Conservation (phyloP, 2,329 filamentous ascomycete genomes). For the Tolypocladium ovalisporum region DNA sequence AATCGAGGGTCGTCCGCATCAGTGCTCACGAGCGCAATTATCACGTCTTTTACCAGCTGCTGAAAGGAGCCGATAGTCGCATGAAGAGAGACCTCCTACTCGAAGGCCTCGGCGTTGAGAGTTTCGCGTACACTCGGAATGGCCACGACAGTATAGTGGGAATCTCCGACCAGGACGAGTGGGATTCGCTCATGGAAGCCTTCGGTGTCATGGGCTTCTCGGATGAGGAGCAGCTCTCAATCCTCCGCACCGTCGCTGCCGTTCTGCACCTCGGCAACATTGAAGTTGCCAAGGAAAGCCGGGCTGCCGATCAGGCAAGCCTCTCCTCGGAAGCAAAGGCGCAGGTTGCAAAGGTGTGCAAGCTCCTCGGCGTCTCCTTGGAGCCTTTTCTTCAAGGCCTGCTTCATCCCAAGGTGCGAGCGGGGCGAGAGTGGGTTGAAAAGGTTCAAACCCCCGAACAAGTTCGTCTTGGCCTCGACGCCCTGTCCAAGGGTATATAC, state of each 20-base stretch:
- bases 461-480: conserved; percentile 80
- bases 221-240: conserved; percentile 69
- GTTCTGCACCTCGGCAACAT: conserved; percentile 93
- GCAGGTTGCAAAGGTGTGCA: conserved; percentile 69
- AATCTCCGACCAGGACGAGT: conserved; percentile 83
- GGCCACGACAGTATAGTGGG: conserved; percentile 88
- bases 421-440: conserved; percentile 94
- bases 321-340: conserved; percentile 64
- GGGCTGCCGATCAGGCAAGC: conserved; percentile 81
- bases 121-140: conserved; percentile 84
- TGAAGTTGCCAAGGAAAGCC: conserved; percentile 77
- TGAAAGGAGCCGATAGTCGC: conserved; percentile 66
- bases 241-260: conserved; percentile 79
- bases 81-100: conserved; percentile 72
- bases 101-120: conserved; percentile 62
- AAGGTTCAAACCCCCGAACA: conserved; percentile 97
- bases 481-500: conserved; percentile 93
- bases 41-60: conserved; percentile 91
- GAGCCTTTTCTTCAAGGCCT: conserved; percentile 83
- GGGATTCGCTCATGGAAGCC: conserved; percentile 81
- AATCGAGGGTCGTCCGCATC: conserved; percentile 89
- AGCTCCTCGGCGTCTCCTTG: conserved; percentile 70
- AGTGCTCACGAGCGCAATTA: conserved; percentile 89
- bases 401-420: conserved; percentile 87
- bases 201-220: conserved; percentile 92